phyloP scores from a whole-genome alignment of 305 asterid species.

The Fraxinus sp. region DNA sequence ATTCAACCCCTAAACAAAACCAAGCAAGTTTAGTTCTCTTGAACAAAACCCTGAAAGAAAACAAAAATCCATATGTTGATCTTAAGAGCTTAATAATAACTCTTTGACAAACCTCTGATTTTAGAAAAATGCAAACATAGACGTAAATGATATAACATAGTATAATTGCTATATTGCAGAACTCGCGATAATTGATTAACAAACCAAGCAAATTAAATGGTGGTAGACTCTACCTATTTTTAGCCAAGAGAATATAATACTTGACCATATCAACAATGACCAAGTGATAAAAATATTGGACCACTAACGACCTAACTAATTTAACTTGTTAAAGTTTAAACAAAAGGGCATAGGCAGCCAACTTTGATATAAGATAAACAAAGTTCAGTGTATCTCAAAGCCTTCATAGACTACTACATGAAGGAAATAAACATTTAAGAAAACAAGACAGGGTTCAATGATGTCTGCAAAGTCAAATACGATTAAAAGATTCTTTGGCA shows the following conservation, averaged over 20 bases:
- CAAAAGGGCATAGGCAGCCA: background rate
- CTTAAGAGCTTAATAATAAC: background rate
- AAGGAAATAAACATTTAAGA: background rate
- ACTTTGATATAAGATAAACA: conserved; percentile 5
- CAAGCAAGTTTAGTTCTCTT: conserved; percentile 13
- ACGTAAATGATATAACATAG: background rate
- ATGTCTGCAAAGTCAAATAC: background rate
- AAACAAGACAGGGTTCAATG: background rate
- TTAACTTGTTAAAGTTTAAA: background rate
- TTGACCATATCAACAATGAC: background rate
- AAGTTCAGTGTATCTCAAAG: background rate
- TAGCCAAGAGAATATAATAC: background rate
- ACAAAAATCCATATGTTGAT: background rate
- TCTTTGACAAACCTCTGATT: background rate
- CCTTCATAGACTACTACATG: background rate
- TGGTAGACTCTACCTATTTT: background rate
- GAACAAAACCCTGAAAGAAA: conserved; percentile 5
- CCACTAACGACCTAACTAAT: conserved; percentile 9
- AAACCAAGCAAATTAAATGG: background rate
- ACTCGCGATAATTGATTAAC: background rate
- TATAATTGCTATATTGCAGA: conserved; percentile 1
- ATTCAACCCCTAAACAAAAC: conserved; percentile 45
- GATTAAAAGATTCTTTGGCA: background rate
- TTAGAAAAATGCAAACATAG: background rate
- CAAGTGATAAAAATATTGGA: background rate